A percentile compares a stretch with the other conserved stretches of the same genome.
Evolutionary conservation across 2,329 filamentous ascomycete genomes (phyloP).

Genomic region (Endocalyx cinctus): DNA sequence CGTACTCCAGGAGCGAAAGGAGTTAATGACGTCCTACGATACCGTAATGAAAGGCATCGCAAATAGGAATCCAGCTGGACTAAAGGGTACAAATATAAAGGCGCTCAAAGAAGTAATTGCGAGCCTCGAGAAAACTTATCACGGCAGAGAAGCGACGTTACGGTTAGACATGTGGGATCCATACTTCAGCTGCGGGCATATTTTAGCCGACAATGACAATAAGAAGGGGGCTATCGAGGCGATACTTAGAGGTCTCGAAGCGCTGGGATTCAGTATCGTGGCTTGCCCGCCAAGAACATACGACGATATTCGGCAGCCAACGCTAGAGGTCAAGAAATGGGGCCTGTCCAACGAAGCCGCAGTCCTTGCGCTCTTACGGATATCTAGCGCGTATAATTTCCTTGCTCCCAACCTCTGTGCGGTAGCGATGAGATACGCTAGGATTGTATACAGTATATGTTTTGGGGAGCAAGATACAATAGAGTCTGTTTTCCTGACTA

Average conservation of each 20-base stretch:
- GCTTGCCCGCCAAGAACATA: conserved; percentile 6
- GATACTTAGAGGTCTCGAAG: conserved; percentile 18
- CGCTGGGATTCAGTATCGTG: conserved; percentile 20
- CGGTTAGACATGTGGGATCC: conserved; percentile 16
- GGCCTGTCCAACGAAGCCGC: conserved; percentile 9
- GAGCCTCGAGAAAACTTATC: conserved; percentile 19
- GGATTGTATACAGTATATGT: conserved; percentile 18
- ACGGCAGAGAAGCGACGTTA: conserved; percentile 2
- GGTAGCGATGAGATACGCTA: conserved; percentile 13
- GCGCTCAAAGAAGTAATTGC: conserved; percentile 13
- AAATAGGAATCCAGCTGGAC: conserved; percentile 1
- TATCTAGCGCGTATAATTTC: conserved; percentile 12
- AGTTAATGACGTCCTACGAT: conserved; percentile 4
- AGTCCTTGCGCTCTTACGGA: conserved; percentile 9
- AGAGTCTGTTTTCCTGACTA: no score
- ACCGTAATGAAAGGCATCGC: not conserved
- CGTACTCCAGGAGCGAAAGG: conserved; percentile 11
- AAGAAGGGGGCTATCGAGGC: conserved; percentile 11
- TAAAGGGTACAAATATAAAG: no score
- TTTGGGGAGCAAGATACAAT: conserved; percentile 21
- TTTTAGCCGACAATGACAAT: conserved; percentile 1
- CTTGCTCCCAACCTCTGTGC: conserved; percentile 18
- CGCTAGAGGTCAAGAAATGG: conserved; percentile 19
- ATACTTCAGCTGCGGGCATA: conserved; percentile 12
- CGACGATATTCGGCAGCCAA: not conserved